phyloP scores from a whole-genome alignment of 2,329 filamentous ascomycete genomes.

The Aureobasidium zeae region DNA sequence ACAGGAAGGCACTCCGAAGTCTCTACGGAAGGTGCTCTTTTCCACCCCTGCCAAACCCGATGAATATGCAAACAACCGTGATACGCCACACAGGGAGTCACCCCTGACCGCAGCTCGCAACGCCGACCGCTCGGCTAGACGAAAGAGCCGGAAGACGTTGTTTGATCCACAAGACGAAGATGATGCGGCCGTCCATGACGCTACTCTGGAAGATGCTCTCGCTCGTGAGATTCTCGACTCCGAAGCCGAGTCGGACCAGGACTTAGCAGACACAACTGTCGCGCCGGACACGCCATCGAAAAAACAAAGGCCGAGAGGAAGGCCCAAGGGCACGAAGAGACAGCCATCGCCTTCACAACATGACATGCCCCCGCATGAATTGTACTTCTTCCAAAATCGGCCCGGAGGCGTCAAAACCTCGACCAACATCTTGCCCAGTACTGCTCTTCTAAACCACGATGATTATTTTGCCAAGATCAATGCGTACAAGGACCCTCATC shows the following conservation, averaged over 20 bases:
- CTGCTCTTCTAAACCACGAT: constrained; percentile 76
- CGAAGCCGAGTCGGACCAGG: constrained; percentile 23
- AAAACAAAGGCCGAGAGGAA: constrained; percentile 32
- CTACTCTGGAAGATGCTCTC: constrained; percentile 58
- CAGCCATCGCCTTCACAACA: constrained; percentile 71
- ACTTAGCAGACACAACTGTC: constrained; percentile 35
- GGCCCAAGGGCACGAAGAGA: constrained; percentile 45
- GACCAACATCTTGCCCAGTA: constrained; percentile 67
- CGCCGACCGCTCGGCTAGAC: constrained; percentile 74
- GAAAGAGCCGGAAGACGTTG: constrained; percentile 70
- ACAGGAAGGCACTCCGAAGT: constrained; percentile 33
- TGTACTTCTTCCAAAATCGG: constrained; percentile 89
- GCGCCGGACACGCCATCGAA: constrained; percentile 39
- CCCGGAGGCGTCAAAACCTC: constrained; percentile 75
- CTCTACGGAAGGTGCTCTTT: constrained; percentile 39
- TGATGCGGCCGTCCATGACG: constrained; percentile 43
- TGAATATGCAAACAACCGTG: constrained; percentile 25
- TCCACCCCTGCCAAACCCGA: constrained; percentile 34
- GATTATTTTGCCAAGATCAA: constrained; percentile 72
- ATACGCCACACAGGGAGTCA: constrained; percentile 35
- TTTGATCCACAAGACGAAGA: constrained; percentile 62
- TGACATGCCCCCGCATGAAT: constrained; percentile 72
- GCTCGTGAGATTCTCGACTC: constrained; percentile 57
- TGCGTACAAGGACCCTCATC: constrained; percentile 58
- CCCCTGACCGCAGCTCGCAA: constrained; percentile 56